These are phyloP conservation scores for Xylaria sp. DNA, from an alignment of 2,329 filamentous ascomycete genomes.

Conservation along the genomic window DNA sequence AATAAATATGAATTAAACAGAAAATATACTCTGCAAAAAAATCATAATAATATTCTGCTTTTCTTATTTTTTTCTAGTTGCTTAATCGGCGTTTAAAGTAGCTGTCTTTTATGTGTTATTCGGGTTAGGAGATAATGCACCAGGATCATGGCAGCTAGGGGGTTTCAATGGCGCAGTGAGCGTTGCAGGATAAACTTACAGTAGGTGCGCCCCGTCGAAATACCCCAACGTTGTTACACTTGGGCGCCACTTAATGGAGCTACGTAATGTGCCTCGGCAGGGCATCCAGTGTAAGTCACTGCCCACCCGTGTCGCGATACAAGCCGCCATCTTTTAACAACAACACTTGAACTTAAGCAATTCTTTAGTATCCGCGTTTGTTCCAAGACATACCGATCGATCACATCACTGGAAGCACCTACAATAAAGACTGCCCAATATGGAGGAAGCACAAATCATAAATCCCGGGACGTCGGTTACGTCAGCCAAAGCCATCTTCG, in stretches of 20 bases:
- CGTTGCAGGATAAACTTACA: no score
- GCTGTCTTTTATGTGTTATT: no score
- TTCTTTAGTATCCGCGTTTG: neutral
- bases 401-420: neutral
- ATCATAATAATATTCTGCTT: no score
- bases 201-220: no score
- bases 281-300: neutral
- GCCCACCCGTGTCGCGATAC: neutral
- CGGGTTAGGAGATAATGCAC: neutral
- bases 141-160: neutral
- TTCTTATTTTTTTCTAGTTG: no score
- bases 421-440: slow-evolving; percentile 16
- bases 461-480: slow-evolving; percentile 38
- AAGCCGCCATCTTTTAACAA: neutral
- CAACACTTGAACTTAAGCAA: neutral
- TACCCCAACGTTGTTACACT: neutral
- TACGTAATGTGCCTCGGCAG: neutral
- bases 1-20: no score
- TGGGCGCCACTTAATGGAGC: neutral
- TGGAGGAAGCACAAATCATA: slow-evolving; percentile 46
- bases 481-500: slow-evolving; percentile 56
- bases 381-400: neutral
- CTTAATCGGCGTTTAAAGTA: no score
- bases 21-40: no score
- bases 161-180: no score